Base-by-base conservation (phyloP, 805 yeast genomes). In the Zygosaccharomyces pseudorouxii region DNA sequence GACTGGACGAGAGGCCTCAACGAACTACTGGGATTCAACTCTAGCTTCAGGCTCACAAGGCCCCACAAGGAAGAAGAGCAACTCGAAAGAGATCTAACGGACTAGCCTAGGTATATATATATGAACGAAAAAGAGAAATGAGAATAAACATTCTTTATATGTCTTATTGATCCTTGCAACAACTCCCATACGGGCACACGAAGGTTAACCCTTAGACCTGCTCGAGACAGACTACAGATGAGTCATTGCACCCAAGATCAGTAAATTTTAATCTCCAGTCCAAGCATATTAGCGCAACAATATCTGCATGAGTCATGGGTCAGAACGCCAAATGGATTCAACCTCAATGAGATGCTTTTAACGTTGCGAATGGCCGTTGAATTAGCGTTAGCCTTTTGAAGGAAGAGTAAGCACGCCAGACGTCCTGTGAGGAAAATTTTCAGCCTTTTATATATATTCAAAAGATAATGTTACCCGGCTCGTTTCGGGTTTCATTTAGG, bases 1-100 rank as follows among this genome's bases (percentile, higher is more conserved):
- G 97, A 92, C 62, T 92, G 98, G 98, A 89, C 90, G 1, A 78
- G 78, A 49, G 96, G 95, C 29, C 81, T 92, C 47, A 92, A 90
- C 60, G 90, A 87, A 57, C 74, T 90, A 50, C 68, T 90, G 38
- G 97, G 97, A 1, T 90, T 90, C 74, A 90, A 90, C 64, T 81
- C 89, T 10, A 78, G 89, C 47, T 90, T 90, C 64, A 82, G 84
- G 57, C 75, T 76, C 49, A 68, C 66, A 5, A 52, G 30, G 14
- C 28, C 39, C 30, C 54, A 52, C 10, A 31, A 45, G 11, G 27
- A 50, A 38, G 55, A 55, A 28, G 18, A 41, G 23, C 35, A 40
- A 4, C 44, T 41, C 35, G 37, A 41, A 19, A 41, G 51, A 50
- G 49, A 50, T 28, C 16, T 29, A 29, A 41, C 40, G 16, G 31